Evolutionary conservation across 805 yeast species (phyloP), one percentile per base, ranked within the genome.

Genomic region (Starmera dryadoides): DNA sequence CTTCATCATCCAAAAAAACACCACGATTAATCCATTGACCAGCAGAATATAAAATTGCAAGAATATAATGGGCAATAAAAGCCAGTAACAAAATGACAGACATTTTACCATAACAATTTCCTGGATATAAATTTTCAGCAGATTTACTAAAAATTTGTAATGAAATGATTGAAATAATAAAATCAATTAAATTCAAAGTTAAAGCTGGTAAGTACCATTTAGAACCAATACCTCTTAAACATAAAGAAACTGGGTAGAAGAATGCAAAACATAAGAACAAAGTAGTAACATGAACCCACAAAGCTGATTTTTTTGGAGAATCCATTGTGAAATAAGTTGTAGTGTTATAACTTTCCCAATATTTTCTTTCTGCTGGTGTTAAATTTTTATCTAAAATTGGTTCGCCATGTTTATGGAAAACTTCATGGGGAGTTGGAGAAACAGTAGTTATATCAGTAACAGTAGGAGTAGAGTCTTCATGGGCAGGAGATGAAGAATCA

Each of bases 341-440:
- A 12, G 94, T 77, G 53, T 84, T 78, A 60, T 88, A 89, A 20
- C 60, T 56, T 36, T 77, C 79, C 97, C 97, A 89, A 59, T 73
- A 89, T 21, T 69, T 56, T 40, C 77, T 64, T 58, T 88, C 96
- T 34, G 78, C 83, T 1, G 89, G 81, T 15, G 79, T 69, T 36
- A 89, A 68, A 16, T 75, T 53, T 2, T 84, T 81, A 42, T 71
- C 56, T 34, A 88, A 66, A 33, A 89, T 85, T 1, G 95, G 89
- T 46, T 75, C 52, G 0, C 95, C 95, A 53, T 86, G 95, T 36
- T 60, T 55, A 52, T 77, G 70, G 25, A 48, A 55, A 5, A 46
- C 51, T 39, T 68, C 74, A 52, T 75, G 77, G 0, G 81, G 62
- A n/a, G 64, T 58, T 1, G 80, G 77, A 2, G 48, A 39, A 14